Conservation (phyloP, 441 rosid species). For the Rhodomyrtus psidioides region DNA sequence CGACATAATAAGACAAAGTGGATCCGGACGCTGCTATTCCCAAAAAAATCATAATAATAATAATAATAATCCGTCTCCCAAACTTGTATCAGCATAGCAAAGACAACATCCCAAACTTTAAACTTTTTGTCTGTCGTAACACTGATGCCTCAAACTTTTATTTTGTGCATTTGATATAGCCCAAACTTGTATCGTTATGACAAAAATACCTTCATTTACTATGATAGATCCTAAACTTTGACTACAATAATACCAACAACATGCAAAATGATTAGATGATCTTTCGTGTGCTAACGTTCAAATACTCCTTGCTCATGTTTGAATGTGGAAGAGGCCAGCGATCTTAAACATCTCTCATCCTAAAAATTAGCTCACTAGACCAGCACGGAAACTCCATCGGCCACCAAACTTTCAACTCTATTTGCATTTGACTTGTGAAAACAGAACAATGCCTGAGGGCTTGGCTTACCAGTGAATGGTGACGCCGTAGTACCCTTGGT, state of each 20-base stretch:
- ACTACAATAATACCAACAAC: not conserved
- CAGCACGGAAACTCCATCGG: not conserved
- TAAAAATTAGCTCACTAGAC: not conserved
- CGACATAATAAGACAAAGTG: not conserved
- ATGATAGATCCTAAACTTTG: not conserved
- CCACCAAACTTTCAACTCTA: not conserved
- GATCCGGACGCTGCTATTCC: too few species aligned
- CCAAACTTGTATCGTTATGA: not conserved
- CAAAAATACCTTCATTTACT: not conserved
- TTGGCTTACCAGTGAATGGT: constrained; percentile 19
- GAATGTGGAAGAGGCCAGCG: not conserved
- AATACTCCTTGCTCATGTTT: not conserved
- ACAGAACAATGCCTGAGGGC: not conserved
- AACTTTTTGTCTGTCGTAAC: accelerated
- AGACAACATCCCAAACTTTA: not conserved
- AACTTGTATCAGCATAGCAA: not conserved
- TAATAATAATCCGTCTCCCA: too few species aligned
- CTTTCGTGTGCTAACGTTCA: not conserved
- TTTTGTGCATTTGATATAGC: not conserved
- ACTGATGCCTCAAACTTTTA: not conserved
- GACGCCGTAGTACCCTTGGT: constrained; percentile 3
- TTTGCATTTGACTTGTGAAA: not conserved
- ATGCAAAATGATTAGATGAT: not conserved
- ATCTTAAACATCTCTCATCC: too few species aligned
- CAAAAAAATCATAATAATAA: too few species aligned